phyloP scores from a whole-genome alignment of 2,329 filamentous ascomycete species.

The Parastagonospora nodorum region DNA sequence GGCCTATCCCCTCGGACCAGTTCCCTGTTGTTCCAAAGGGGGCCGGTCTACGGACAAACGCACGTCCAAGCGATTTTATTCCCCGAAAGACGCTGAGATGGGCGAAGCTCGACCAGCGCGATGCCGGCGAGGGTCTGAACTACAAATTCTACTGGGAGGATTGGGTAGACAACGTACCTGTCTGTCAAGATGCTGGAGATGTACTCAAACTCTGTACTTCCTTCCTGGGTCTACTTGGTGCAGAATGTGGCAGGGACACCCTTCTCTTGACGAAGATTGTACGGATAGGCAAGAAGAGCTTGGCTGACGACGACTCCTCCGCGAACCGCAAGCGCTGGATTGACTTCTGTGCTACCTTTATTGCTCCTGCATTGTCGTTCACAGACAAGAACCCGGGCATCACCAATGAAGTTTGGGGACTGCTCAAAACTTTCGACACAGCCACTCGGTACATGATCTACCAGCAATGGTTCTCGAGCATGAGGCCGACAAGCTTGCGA shows the following conservation, averaged over 20 bases:
- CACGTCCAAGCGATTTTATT: slow-evolving; percentile 62
- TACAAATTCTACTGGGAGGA: slow-evolving; percentile 98
- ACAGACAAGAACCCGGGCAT: slow-evolving; percentile 82
- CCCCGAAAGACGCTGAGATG: slow-evolving; percentile 76
- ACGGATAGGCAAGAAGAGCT: slow-evolving; percentile 79
- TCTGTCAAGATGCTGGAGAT: slow-evolving; percentile 90
- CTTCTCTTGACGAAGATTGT: slow-evolving; percentile 78
- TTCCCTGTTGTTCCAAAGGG: slow-evolving; percentile 47
- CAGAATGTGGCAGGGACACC: slow-evolving; percentile 86
- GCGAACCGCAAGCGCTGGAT: slow-evolving; percentile 80
- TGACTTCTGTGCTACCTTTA: slow-evolving; percentile 77
- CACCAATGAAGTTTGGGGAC: slow-evolving; percentile 83
- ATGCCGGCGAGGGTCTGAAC: slow-evolving; percentile 72
- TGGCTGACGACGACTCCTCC: slow-evolving; percentile 71
- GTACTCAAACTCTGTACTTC: slow-evolving; percentile 85
- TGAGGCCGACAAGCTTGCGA: slow-evolving; percentile 68
- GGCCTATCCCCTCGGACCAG: slow-evolving; percentile 52
- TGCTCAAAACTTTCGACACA: slow-evolving; percentile 79
- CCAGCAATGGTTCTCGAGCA: slow-evolving; percentile 75
- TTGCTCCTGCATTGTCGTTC: slow-evolving; percentile 88
- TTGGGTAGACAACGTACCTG: slow-evolving; percentile 89
- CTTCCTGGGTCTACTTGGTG: slow-evolving; percentile 81
- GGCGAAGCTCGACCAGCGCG: slow-evolving; percentile 79
- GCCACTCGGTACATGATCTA: slow-evolving; percentile 85
- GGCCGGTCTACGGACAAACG: slow-evolving; percentile 61